Base-by-base conservation (phyloP, 1,284 basidiomycete genomes). In the Flammula alnicola region DNA sequence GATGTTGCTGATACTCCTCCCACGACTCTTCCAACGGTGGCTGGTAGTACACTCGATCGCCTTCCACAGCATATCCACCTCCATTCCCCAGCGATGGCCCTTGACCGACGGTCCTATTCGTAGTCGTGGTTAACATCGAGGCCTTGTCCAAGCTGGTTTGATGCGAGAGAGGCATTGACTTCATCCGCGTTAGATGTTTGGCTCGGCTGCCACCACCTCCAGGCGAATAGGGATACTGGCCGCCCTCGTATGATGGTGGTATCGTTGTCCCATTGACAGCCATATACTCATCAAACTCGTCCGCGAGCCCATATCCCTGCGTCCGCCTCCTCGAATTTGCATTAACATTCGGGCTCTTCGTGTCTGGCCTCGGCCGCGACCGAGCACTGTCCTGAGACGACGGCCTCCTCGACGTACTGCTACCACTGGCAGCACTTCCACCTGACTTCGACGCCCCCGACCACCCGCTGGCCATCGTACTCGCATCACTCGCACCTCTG, bases 281-380 rank as follows among this genome's bases (percentile, higher is more conserved):
- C n/a, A 57, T 35, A 29, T 55, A 57, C 42, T 55, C 56, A 27
- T 54, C 51, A 41, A 48, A 57, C 25, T 57, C 56, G 4, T 55
- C 49, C 16, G 50, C 51, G 27, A 57, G 26, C 22, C 49, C 56
- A 30, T 50, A 35, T 7, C 50, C 56, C 2, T 57, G 56, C 8
- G 56, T 55, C 20, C 54, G 27, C 26, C 56, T 35, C 25, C 56
- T 31, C 4, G 10, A n/a, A n/a, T n/a, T n/a, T n/a, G n/a, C 36
- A 19, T 38, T 38, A 12, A 17, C 16, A 19, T 12, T n/a, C 32
- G 48, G 25, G 39, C 17, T 12, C 27, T 20, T 27, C 49, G 39
- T 11, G 6, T 27, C 26, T 42, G 11, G 29, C 30, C 12, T 32
- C 12, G 37, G 31, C 12, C 30, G 20, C 2, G 53, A 49, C 8